phyloP scores from a whole-genome alignment of 106 monocot species.

The Dactylorhiza incarnata region DNA sequence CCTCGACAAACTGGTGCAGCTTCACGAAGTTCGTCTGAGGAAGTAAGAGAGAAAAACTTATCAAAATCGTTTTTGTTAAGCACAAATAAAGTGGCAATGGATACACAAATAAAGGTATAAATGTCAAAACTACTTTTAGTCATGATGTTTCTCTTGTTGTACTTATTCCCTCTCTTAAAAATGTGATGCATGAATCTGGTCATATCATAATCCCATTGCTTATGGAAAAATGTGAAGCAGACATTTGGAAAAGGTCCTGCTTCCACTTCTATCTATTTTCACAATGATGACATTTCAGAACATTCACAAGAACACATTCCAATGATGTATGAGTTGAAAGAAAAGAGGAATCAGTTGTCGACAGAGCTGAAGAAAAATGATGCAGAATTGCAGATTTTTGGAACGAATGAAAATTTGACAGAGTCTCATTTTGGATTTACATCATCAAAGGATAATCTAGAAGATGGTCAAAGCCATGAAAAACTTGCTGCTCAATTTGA shows the following conservation, averaged over 20 bases:
- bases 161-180: neutral
- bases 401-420: constrained; percentile 5
- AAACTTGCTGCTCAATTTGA: neutral
- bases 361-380: neutral
- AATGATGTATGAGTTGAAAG: constrained; percentile 10
- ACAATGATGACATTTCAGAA: constrained; percentile 7
- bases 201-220: constrained; percentile 18
- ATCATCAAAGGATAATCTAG: constrained; percentile 5
- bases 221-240: constrained; percentile 11
- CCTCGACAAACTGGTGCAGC: constrained; percentile 29
- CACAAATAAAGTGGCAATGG: constrained; percentile 10
- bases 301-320: constrained; percentile 14
- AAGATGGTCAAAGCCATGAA: constrained; percentile 7
- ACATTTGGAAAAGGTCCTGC: constrained; percentile 24
- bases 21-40: constrained; percentile 10
- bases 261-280: constrained; percentile 20
- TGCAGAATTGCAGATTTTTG: constrained; percentile 6
- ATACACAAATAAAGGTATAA: neutral
- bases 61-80: constrained; percentile 10
- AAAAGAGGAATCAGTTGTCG: constrained; percentile 5
- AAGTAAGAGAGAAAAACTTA: constrained; percentile 17
- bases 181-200: neutral
- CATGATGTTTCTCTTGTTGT: neutral
- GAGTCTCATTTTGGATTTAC: neutral
- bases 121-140: neutral